Evolutionary conservation across 331 rosid genomes (phyloP).

Genomic region (Cydonia oblonga): DNA sequence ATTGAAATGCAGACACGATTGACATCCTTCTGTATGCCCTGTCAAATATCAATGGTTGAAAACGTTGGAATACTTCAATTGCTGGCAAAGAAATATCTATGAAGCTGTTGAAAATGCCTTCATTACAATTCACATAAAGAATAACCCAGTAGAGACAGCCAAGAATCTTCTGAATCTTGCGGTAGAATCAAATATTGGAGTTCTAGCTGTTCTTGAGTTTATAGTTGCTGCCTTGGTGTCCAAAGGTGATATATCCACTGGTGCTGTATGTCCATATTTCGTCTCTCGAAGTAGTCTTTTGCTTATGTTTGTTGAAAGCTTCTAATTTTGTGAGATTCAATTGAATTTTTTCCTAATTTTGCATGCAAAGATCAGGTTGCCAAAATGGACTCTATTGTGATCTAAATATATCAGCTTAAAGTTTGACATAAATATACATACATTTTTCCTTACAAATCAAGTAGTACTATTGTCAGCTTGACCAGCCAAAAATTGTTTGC

Average conservation of each 20-base stretch:
- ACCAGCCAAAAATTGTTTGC: no score
- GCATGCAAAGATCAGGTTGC: neutral
- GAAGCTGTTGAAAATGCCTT: conserved; percentile 97
- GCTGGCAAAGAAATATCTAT: no score
- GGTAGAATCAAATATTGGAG: conserved; percentile 78
- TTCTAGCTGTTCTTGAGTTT: conserved; percentile 85
- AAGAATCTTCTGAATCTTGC: conserved; percentile 69
- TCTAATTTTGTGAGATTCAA: neutral
- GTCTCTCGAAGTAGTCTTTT: conserved; percentile 2
- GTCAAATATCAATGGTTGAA: no score
- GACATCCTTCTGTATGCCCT: no score
- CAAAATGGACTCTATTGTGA: neutral
- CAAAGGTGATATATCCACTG: conserved; percentile 77
- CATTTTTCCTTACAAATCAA: no score
- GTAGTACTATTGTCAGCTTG: no score
- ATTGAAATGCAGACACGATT: conserved; percentile 90
- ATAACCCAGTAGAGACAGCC: conserved; percentile 71
- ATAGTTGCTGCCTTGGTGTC: conserved; percentile 71
- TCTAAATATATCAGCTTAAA: neutral
- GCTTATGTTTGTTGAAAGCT: conserved; percentile 1
- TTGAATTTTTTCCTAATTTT: neutral
- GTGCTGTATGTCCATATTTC: conserved; percentile 50
- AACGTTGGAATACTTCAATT: no score
- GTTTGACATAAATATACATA: no score
- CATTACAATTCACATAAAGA: conserved; percentile 63